Percentiles rank a stretch among this genome's conserved stretches.
Conservation (phyloP, 2,329 filamentous ascomycete species). For the Diplodia corticola region DNA sequence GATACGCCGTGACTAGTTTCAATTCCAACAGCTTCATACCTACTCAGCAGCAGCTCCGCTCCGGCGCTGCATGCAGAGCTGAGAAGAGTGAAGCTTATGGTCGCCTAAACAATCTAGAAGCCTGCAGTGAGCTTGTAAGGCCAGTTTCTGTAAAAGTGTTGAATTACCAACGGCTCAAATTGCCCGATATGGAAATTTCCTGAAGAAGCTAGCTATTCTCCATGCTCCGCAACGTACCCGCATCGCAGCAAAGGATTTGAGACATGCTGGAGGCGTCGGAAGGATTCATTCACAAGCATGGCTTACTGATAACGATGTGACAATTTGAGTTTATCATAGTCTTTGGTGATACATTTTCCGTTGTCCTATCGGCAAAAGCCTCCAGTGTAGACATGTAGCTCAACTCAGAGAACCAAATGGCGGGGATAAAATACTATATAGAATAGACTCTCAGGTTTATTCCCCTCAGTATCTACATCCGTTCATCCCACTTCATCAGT, state of each 20-base stretch:
- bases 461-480: no score
- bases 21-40: background rate
- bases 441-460: no score
- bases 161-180: background rate
- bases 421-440: no score
- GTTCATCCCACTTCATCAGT: no score
- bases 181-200: background rate
- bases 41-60: background rate
- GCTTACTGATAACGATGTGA: background rate
- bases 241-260: background rate
- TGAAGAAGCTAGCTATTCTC: background rate
- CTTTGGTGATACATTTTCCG: background rate
- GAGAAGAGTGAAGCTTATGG: background rate
- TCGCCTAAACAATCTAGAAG: background rate
- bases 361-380: background rate
- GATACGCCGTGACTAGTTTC: background rate
- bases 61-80: background rate
- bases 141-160: background rate
- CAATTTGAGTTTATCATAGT: background rate
- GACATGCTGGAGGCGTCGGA: background rate
- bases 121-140: background rate
- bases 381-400: background rate
- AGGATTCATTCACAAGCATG: background rate
- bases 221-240: background rate
- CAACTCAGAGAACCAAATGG: no score